These are phyloP conservation scores for Syzygium syzygioides DNA, from an alignment of 441 rosid genomes.

Conservation along the genomic window DNA sequence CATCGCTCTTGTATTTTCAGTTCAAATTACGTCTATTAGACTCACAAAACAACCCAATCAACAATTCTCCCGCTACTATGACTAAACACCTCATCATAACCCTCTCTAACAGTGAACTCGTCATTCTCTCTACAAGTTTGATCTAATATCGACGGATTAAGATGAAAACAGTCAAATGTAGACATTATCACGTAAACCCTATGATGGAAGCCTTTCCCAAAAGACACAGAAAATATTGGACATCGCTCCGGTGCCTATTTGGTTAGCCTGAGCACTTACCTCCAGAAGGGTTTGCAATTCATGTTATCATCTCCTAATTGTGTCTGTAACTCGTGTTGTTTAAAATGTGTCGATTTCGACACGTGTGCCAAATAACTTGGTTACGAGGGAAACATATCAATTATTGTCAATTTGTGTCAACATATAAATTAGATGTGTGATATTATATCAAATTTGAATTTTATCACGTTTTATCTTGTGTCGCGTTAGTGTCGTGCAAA, in stretches of 20 bases:
- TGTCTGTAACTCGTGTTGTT: neutral
- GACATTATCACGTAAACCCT: neutral
- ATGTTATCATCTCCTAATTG: no score
- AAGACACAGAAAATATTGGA: neutral
- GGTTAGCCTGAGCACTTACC: neutral
- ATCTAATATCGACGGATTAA: neutral
- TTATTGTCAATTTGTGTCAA: neutral
- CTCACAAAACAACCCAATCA: accelerated
- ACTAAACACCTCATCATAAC: neutral
- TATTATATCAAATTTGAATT: neutral
- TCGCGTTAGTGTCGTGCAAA: neutral
- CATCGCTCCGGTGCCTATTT: neutral
- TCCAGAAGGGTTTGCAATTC: neutral
- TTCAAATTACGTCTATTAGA: neutral
- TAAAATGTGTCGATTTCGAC: neutral
- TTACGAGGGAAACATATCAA: neutral
- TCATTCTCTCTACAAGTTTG: neutral
- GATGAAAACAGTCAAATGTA: neutral
- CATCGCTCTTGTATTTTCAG: neutral
- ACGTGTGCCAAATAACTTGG: neutral
- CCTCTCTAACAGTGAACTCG: neutral
- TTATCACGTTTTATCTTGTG: neutral
- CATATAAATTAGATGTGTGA: neutral
- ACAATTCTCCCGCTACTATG: neutral
- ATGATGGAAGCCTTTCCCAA: neutral